Conservation (phyloP, 805 yeast species). For the Zygosaccharomyces bailii region DNA sequence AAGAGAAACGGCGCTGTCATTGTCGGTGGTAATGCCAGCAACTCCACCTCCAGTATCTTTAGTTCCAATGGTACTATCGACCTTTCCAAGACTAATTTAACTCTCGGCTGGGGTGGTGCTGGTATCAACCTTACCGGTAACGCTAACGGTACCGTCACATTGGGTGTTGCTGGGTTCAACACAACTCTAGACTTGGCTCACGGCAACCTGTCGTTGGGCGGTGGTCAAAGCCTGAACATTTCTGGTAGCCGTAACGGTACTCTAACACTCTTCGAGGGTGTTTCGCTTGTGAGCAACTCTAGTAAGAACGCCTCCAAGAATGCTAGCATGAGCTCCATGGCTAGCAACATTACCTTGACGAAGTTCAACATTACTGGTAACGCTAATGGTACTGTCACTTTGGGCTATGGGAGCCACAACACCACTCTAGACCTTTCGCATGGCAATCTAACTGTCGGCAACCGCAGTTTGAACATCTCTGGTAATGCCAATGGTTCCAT, state of each 20-base stretch:
- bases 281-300: not conserved
- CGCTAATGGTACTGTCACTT: slow-evolving; percentile 3
- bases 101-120: slow-evolving; percentile 1
- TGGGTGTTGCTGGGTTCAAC: not conserved
- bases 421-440: slow-evolving; percentile 3
- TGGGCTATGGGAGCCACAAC: not conserved
- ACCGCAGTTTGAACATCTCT: slow-evolving; percentile 2
- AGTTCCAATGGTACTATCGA: slow-evolving; percentile 3
- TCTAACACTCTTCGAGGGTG: not conserved
- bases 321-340: not conserved
- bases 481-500: slow-evolving; percentile 3
- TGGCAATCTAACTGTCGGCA: slow-evolving; percentile 3
- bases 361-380: not conserved
- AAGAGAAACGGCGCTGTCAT: not conserved
- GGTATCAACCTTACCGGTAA: not conserved
- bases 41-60: not conserved
- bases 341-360: not conserved
- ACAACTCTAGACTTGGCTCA: not conserved
- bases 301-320: not conserved
- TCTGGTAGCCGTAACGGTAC: slow-evolving; percentile 3
- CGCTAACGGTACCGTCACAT: slow-evolving; percentile 3
- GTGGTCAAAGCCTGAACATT: not conserved
- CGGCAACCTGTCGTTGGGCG: slow-evolving; percentile 1
- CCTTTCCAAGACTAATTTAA: slow-evolving; percentile 1
- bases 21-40: slow-evolving; percentile 1